Conservation (phyloP, 75 land plant genomes). For the Cryptomeria japonica region DNA sequence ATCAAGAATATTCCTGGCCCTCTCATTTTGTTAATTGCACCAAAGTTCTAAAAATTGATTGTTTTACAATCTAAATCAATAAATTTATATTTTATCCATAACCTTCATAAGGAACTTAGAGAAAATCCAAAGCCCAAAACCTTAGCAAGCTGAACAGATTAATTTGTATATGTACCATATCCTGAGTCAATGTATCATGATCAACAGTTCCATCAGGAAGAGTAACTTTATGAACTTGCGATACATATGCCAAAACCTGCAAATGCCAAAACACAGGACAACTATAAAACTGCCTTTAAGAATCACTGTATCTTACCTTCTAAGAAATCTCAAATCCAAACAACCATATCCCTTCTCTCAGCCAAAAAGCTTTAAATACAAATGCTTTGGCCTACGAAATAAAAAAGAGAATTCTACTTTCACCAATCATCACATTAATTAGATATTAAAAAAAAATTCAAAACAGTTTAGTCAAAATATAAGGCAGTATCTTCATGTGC, state of each 20-base stretch:
- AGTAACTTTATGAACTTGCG: slow-evolving; percentile 90
- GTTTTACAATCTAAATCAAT: not conserved
- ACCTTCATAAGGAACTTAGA: not conserved
- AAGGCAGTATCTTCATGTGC: not conserved
- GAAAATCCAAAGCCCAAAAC: not conserved
- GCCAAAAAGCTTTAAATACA: not conserved
- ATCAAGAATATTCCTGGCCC: not conserved
- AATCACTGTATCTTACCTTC: not conserved
- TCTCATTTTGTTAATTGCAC: not conserved
- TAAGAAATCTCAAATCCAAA: not conserved
- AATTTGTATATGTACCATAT: slow-evolving; percentile 52
- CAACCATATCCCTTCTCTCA: not conserved
- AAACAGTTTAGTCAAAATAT: not conserved
- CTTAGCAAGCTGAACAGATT: not conserved
- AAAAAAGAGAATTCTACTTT: not conserved
- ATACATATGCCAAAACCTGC: slow-evolving; percentile 93
- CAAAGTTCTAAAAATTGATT: not conserved
- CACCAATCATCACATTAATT: not conserved
- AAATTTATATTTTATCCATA: not conserved
- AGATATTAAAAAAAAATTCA: not conserved
- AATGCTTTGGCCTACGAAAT: not conserved
- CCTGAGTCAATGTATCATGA: slow-evolving; percentile 71
- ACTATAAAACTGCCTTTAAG: not conserved
- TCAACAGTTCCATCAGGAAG: slow-evolving; percentile 86
- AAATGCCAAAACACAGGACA: not conserved